These are phyloP conservation scores for Ensete glaucum DNA, from an alignment of 176 grass and related monocot genomes.

Conservation along the genomic window DNA sequence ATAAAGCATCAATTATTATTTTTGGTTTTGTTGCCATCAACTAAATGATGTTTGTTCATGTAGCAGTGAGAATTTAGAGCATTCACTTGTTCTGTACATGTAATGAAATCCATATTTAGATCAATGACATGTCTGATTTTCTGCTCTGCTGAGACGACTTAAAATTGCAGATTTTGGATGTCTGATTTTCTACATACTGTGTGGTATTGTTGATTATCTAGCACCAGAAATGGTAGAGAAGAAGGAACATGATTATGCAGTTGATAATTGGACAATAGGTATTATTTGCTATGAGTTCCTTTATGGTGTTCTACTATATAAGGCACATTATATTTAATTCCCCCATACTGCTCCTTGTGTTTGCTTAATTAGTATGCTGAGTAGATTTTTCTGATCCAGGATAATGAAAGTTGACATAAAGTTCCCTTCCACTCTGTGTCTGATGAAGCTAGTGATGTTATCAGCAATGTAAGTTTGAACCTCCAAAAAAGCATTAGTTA, in stretches of 20 bases:
- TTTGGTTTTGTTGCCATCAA: too few relatives aligned
- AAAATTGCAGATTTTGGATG: conserved; percentile 95
- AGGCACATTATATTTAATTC: conserved; percentile 19
- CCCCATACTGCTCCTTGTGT: not conserved
- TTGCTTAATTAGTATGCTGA: not conserved
- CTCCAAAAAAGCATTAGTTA: not conserved
- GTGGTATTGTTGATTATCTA: conserved; percentile 82
- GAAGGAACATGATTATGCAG: conserved; percentile 70
- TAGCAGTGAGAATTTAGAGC: too few relatives aligned
- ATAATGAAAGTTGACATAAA: conserved; percentile 63
- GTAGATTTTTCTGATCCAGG: conserved; percentile 33
- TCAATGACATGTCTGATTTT: not conserved
- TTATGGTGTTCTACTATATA: conserved; percentile 68
- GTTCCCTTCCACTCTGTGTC: conserved; percentile 65
- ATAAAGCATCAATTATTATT: too few relatives aligned
- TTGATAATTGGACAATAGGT: conserved; percentile 84
- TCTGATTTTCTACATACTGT: conserved; percentile 51
- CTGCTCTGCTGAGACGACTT: conserved; percentile 47
- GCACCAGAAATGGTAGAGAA: conserved; percentile 86
- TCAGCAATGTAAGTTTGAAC: conserved; percentile 46
- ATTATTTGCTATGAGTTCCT: conserved; percentile 84
- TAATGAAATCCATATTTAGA: not conserved
- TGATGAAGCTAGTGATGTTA: conserved; percentile 70
- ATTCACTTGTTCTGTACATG: too few relatives aligned
- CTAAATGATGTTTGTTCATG: too few relatives aligned